Percentiles rank a stretch among this genome's conserved stretches.
phyloP scores from a whole-genome alignment of 148 eudicot genomes.

The Cornus suecica region DNA sequence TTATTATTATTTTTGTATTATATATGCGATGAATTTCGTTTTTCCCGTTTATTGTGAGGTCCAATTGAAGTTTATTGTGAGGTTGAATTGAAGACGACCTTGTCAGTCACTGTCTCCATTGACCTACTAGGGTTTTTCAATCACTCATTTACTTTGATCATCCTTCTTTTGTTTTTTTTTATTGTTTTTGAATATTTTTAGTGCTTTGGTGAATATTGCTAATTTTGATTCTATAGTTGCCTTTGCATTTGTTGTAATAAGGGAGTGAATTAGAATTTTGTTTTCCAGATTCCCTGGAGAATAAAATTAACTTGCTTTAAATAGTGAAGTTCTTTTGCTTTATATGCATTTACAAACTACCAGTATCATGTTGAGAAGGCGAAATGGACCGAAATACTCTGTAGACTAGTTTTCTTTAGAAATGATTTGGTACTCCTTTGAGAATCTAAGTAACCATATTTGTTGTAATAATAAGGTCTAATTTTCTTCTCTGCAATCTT shows the following conservation, averaged over 20 bases:
- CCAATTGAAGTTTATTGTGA: no score
- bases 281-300: neutral
- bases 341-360: neutral
- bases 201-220: neutral
- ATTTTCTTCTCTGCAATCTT: no score
- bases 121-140: neutral
- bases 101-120: no score
- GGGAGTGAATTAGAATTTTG: neutral
- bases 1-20: no score
- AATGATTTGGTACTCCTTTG: neutral
- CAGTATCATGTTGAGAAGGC: neutral
- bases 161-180: no score
- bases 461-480: no score
- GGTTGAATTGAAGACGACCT: neutral
- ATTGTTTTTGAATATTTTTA: no score
- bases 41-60: neutral
- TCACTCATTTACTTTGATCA: no score
- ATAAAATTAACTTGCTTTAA: no score
- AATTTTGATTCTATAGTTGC: neutral
- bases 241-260: neutral
- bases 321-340: neutral
- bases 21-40: neutral
- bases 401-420: neutral
- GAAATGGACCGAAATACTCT: no score
- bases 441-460: neutral